Evolutionary conservation across 2,329 filamentous ascomycete species (phyloP), one percentile per base, ranked within the genome.

Genomic region (Diaporthe aspalathi): DNA sequence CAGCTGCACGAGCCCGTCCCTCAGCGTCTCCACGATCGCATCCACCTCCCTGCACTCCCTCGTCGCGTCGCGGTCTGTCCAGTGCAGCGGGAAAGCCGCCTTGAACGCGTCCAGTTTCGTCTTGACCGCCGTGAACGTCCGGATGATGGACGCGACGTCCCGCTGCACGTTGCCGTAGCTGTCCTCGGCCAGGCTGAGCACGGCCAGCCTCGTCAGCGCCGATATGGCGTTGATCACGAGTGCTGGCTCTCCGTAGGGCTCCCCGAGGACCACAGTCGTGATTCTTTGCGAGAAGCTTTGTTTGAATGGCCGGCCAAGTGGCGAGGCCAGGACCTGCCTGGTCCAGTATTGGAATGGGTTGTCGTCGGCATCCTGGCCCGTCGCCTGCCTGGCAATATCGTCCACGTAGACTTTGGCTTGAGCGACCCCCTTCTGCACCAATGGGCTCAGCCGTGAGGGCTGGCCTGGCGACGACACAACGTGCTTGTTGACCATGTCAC

Each of bases 81-180:
- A 97, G 80, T 96, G 93, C 4, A 89, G 81, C 1, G 89, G 85
- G 53, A 92, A 83, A 2, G 77, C 81, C 9, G 80, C 80, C 74
- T 90, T 86, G 78, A 97, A 94, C 1, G 79, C 82, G 76, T 97
- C 92, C 4, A 97, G 83, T 74, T 90, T 90, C 68, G 84, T 86
- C 70, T 94, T 90, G 0, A 93, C 90, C 0, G 80, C 76, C 0
- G 93, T 95, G 73, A 97, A 89, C 1, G 90, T 89, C 57, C 92
- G 89, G 65, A 98, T 89, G 70, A 97, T 91, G 62, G 83, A 83
- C 1, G 93, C 89, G 2, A 98, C 90, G 74, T 96, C 93, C 53
- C 90, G 87, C 75, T 97, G 92, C n/a, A 97, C 95, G 75, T 93
- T 93, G 17, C 95, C 95, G 78, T 91, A 96, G 57, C 88, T 87